phyloP scores from a whole-genome alignment of 495 filamentous ascomycete species.

The Tuber indicum region DNA sequence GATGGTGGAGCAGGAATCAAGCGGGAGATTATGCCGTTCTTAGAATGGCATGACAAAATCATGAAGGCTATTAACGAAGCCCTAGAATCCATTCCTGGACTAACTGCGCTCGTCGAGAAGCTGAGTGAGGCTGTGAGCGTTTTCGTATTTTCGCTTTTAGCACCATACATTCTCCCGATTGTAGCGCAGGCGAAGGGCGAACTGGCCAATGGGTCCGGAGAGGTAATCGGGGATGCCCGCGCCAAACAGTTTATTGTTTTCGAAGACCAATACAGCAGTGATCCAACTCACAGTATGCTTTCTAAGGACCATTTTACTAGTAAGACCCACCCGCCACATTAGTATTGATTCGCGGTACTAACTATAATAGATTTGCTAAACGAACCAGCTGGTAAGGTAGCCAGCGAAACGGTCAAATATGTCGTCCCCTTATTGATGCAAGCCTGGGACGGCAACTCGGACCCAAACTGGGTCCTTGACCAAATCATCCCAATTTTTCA shows the following conservation, averaged over 20 bases:
- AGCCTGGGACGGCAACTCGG: slow-evolving; percentile 73
- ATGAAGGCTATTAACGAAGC: slow-evolving; percentile 69
- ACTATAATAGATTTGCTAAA: slow-evolving; percentile 58
- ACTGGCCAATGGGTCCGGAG: slow-evolving; percentile 72
- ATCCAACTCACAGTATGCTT: slow-evolving; percentile 94
- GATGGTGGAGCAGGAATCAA: slow-evolving; percentile 50
- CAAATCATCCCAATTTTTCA: slow-evolving; percentile 82
- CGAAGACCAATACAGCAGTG: slow-evolving; percentile 61
- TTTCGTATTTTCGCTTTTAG: slow-evolving; percentile 79
- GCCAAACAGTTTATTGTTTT: slow-evolving; percentile 80
- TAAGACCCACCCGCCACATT: slow-evolving; percentile 29
- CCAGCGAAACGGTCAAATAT: slow-evolving; percentile 69
- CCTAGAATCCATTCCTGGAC: slow-evolving; percentile 71
- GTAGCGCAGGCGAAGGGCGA: slow-evolving; percentile 78
- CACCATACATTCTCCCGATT: slow-evolving; percentile 77
- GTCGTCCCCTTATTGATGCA: slow-evolving; percentile 78
- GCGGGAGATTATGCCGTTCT: slow-evolving; percentile 71
- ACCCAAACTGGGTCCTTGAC: slow-evolving; percentile 59
- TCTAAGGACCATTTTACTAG: slow-evolving; percentile 90
- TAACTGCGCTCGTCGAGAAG: slow-evolving; percentile 72
- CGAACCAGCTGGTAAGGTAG: slow-evolving; percentile 76
- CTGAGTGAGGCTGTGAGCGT: slow-evolving; percentile 70
- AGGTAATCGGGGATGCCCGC: slow-evolving; percentile 73
- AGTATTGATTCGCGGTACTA: slow-evolving; percentile 24
- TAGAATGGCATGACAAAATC: slow-evolving; percentile 81